phyloP scores from a whole-genome alignment of 2,329 filamentous ascomycete species.

The Eutypella sp. region DNA sequence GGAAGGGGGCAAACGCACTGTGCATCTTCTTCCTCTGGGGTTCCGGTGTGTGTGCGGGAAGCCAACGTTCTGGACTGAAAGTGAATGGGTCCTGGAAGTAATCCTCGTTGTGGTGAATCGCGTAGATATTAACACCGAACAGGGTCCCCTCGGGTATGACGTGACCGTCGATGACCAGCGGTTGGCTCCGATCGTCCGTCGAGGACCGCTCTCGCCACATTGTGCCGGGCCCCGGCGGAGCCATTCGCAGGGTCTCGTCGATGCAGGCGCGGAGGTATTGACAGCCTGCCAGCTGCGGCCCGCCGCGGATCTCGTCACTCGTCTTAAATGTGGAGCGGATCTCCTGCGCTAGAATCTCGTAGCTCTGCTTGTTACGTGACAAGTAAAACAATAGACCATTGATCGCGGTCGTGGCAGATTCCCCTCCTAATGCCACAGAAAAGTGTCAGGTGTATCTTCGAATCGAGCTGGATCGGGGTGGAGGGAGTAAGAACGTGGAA shows the following conservation, averaged over 20 bases:
- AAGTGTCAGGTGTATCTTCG: no score
- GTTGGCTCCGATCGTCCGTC: background rate
- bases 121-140: slow-evolving; percentile 9
- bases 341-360: slow-evolving; percentile 10
- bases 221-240: slow-evolving; percentile 5
- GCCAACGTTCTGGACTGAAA: slow-evolving; percentile 16
- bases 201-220: slow-evolving; percentile 6
- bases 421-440: no score
- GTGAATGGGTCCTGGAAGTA: slow-evolving; percentile 7
- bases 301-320: slow-evolving; percentile 6
- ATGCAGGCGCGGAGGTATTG: slow-evolving; percentile 9
- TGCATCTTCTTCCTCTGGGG: slow-evolving; percentile 9
- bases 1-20: slow-evolving; percentile 31
- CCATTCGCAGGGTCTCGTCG: slow-evolving; percentile 7
- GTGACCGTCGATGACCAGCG: slow-evolving; percentile 6
- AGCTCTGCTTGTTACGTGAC: slow-evolving; percentile 8
- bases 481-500: no score
- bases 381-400: slow-evolving; percentile 16
- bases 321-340: slow-evolving; percentile 8
- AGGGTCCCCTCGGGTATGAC: slow-evolving; percentile 7
- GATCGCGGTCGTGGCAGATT: slow-evolving; percentile 11
- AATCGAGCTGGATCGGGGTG: no score
- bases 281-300: slow-evolving; percentile 9
- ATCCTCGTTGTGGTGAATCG: slow-evolving; percentile 9
- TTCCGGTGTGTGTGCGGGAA: background rate